Evolutionary conservation across 2,329 filamentous ascomycete species (phyloP).

Genomic region (Phaeosphaeriaceae sp.): DNA sequence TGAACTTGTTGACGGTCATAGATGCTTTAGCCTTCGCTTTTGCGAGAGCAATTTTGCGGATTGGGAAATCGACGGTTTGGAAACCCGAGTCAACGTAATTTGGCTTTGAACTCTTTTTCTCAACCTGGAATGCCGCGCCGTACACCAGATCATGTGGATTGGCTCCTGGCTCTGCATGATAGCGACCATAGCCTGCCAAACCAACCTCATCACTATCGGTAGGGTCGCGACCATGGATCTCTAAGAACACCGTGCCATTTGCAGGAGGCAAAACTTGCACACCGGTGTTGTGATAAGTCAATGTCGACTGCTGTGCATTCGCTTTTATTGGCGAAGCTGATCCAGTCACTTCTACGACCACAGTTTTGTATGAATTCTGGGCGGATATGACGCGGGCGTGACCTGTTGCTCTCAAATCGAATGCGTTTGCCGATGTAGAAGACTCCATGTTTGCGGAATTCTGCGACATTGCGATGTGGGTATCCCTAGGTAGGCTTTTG

Average conservation of each 20-base stretch:
- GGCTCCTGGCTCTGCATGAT: not conserved
- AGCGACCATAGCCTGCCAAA: constrained; percentile 16
- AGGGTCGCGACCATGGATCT: constrained; percentile 18
- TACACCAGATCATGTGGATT: constrained; percentile 11
- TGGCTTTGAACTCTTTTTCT: not conserved
- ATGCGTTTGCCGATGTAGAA: no score
- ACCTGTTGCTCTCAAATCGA: no score
- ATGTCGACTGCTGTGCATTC: not conserved
- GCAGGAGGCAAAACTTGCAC: constrained; percentile 20
- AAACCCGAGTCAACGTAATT: constrained; percentile 14
- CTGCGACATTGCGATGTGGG: no score
- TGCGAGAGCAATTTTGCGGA: constrained; percentile 7
- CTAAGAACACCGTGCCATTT: constrained; percentile 10
- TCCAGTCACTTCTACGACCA: no score
- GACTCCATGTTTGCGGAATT: no score
- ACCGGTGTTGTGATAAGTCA: constrained; percentile 18
- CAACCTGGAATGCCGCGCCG: constrained; percentile 2
- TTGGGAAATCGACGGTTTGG: constrained; percentile 13
- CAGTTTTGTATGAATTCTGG: no score
- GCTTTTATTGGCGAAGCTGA: no score
- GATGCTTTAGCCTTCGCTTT: constrained; percentile 22
- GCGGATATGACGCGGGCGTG: no score
- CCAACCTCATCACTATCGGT: constrained; percentile 10
- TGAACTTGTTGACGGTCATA: constrained; percentile 12
- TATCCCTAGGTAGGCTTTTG: no score